Evolutionary conservation across 1,284 basidiomycete species (phyloP), one percentile per base, ranked within the genome.

Genomic region (Cryptococcus floricola): DNA sequence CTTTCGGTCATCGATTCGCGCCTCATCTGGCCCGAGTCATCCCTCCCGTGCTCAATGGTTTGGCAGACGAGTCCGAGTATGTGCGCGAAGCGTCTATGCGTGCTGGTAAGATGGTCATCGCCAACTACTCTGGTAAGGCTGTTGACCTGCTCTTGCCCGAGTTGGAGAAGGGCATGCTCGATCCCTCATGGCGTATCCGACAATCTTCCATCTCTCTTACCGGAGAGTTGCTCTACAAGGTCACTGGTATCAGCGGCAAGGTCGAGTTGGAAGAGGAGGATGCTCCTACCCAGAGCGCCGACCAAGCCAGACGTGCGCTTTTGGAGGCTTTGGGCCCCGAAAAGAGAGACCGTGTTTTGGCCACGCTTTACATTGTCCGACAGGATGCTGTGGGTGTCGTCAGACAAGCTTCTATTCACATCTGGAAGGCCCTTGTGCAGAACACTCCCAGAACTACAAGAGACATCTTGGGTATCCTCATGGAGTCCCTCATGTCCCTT

Each of bases 21-120:
- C 95, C 94, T 4, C 94, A 98, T 76, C 81, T 98, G 16, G 89
- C 91, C 7, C 90, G 93, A 73, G 96, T 98, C 70, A 91, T 98
- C 51, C 81, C 88, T 9, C 96, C 95, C 0, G 96, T 98, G 67
- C 82, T 98, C 48, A 86, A 85, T 56, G 96, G 96, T 67, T 80
- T 99, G 42, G 89, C 95, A 0, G 96, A 98, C 74, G 82, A 87
- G 5, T 93, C 95, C 65, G 96, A 98, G 79, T 92, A 88, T 68
- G 91, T 94, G 6, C 83, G 93, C 46, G 92, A 97, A 62, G 94
- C 95, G 14, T 94, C 95, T 5, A 97, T 98, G 94, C 85, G 91
- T 39, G 95, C 96, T n/a, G 95, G 95, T 60, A 84, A 95, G 64
- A 98, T 98, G 94, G 89, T 98, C 66, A 91, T 98, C 61, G 88